Percentiles rank a stretch among this genome's conserved stretches.
Conservation (phyloP, 2,329 filamentous ascomycete genomes). For the Thermomyces lanuginosus region DNA sequence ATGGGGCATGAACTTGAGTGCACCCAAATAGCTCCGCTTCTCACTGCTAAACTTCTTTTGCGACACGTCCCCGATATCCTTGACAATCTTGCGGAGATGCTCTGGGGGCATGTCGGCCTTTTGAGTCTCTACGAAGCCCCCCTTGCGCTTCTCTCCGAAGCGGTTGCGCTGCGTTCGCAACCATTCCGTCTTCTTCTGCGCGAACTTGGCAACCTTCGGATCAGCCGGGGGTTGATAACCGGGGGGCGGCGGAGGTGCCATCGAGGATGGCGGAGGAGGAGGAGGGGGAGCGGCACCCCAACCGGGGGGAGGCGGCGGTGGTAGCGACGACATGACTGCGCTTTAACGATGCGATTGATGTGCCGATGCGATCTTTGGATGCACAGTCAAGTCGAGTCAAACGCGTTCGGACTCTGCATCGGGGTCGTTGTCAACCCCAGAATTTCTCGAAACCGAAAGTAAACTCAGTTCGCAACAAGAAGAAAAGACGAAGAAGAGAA, state of each 20-base stretch:
- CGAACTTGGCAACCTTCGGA: slow-evolving; percentile 80
- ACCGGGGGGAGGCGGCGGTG: slow-evolving; percentile 52
- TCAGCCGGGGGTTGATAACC: slow-evolving; percentile 68
- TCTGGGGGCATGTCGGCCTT: slow-evolving; percentile 98
- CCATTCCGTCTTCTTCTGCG: slow-evolving; percentile 99
- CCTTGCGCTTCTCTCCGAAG: slow-evolving; percentile 93
- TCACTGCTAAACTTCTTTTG: slow-evolving; percentile 99
- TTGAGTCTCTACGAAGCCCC: slow-evolving; percentile 90
- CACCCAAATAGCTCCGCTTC: slow-evolving; percentile 93
- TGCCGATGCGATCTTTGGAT: slow-evolving; percentile 10
- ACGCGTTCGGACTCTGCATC: slow-evolving; percentile 13
- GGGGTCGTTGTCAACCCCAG: slow-evolving; percentile 2
- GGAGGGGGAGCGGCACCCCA: slow-evolving; percentile 40
- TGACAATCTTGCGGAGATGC: slow-evolving; percentile 94
- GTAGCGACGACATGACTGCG: slow-evolving; percentile 40
- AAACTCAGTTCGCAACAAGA: slow-evolving; percentile 2
- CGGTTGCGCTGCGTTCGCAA: slow-evolving; percentile 75
- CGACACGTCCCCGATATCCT: slow-evolving; percentile 95
- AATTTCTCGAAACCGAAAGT: neutral
- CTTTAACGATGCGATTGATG: slow-evolving; percentile 4
- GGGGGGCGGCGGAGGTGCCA: slow-evolving; percentile 60
- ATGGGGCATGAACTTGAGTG: slow-evolving; percentile 98
- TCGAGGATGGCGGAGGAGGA: too few relatives aligned
- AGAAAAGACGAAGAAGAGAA: slow-evolving; percentile 2
- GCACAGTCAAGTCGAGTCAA: slow-evolving; percentile 18